Evolutionary conservation across 305 asterid species (phyloP).

Genomic region (Solanum hybrid): DNA sequence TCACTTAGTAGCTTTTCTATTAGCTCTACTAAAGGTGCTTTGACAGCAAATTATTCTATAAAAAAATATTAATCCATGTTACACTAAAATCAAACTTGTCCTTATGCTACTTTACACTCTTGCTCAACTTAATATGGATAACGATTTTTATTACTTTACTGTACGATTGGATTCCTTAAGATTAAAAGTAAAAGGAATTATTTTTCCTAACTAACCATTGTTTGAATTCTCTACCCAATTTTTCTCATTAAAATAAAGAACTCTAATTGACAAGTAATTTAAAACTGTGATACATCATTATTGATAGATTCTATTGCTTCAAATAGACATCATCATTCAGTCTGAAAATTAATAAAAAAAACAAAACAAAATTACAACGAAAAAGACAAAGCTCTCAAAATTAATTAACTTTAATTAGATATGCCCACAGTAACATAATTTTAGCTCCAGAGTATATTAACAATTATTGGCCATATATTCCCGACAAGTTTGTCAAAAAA

Average conservation of each 20-base stretch:
- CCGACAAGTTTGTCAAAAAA: not conserved
- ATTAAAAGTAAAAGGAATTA: not conserved
- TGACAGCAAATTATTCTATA: not conserved
- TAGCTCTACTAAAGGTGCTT: not conserved
- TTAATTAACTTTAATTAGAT: not conserved
- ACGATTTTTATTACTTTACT: not conserved
- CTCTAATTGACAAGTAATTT: constrained; percentile 5
- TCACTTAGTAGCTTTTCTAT: not conserved
- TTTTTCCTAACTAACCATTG: not conserved
- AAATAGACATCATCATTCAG: not conserved
- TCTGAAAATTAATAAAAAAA: too few relatives aligned
- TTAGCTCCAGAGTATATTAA: not conserved
- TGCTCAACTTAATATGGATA: not conserved
- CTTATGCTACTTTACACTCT: constrained; percentile 6
- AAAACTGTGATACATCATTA: not conserved
- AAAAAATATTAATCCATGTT: not conserved
- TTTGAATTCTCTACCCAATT: not conserved
- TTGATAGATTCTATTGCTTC: not conserved
- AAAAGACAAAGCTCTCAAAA: not conserved
- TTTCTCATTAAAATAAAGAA: not conserved
- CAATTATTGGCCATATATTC: not conserved
- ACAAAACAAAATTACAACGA: not conserved
- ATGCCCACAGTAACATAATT: not conserved
- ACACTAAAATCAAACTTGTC: constrained; percentile 10
- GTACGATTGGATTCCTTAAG: constrained; percentile 12